Base-by-base conservation (phyloP, 495 filamentous ascomycete genomes). In the Penicillium desertorum region DNA sequence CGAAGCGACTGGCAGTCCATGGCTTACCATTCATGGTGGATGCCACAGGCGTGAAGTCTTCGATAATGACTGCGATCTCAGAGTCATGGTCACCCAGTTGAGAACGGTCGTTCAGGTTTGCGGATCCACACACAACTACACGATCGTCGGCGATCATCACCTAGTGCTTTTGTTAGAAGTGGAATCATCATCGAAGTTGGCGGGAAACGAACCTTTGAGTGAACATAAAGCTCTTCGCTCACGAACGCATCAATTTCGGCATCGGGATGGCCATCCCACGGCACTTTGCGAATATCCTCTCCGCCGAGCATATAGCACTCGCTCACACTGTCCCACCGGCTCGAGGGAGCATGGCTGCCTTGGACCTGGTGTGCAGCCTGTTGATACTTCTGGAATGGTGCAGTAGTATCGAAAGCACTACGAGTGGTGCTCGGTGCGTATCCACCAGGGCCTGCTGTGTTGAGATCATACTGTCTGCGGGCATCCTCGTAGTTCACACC, bases 101-200 rank as follows among this genome's bases (percentile, higher is more conserved):
- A 20, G 89, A 93, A 59, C 93, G 88, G 72, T 98, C 93, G 74
- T 98, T 98, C 42, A 98, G 72, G 71, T 98, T 98, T 34, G 93
- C 93, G 0, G 89, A 93, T 47, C 93, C 93, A 72, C 88, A 91
- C 68, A 98, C 92, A 29, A 91, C 93, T 49, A 90, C 74, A 6
- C 84, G 82, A 72, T 98, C 92, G 65, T 98, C 92, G 52, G 92
- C 92, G 68, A 98, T 93, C 60, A 96, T 83, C 36, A 96, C 82
- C 78, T 83, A 51, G 0, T 46, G 12, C 46, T 42, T 1, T 19
- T 36, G 62, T 72, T 66, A 72, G 64, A 17, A 17, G n/a, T 2
- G n/a, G 17, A 2, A 23, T 25, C 29, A 30, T 20, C 9, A 14
- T 14, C 1, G 20, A 42, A 14, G 29, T 36, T 17, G 16, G 29